Evolutionary conservation across 768 basidiomycete species (phyloP), one percentile per base, ranked within the genome.

Genomic region (Gymnopilus junonius): DNA sequence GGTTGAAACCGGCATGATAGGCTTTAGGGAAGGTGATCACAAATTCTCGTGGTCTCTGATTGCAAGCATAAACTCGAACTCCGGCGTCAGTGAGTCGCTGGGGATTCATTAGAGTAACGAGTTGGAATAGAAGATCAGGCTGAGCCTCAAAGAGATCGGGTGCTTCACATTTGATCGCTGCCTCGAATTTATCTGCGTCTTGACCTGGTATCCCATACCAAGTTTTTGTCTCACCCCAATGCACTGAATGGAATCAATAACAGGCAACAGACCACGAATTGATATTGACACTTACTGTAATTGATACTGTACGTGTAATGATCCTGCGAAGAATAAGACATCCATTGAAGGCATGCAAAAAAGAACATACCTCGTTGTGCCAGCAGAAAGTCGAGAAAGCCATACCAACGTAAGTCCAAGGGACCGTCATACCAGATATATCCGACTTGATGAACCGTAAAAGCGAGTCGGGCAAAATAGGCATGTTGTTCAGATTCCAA

Each of bases 331-430:
- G 12, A 54, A 37, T 56, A 42, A 56, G 14, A 59, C 31, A 42
- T 40, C 14, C 20, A 3, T 29, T 40, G 12, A 20, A 5, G 2
- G 23, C 17, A 54, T 17, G 37, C 53, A n/a, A 20, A 25, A 39
- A 39, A 48, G 8, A 54, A 70, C 80, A 59, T 69, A 92, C 93
- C 87, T 95, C 96, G 71, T 99, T 99, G 78, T 99, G 97, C 97
- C 97, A 99, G 74, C 97, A 99, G 76, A 99, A 99, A 2, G 97
- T 97, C 14, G 96, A 97, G 75, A 99, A 99, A 17, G 95, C 83
- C 97, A 99, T 99, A 50, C 97, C 97, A 64, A 99, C 94, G 75
- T 99, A 99, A 37, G 94, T 97, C 96, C 95, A 98, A 11, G 96
- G 96, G 10, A 98, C 94, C 1, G 97, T 99, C 97, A 99, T 99